These are phyloP conservation scores for Blastobotrys parvus DNA, from an alignment of 805 yeast species.

Conservation along the genomic window DNA sequence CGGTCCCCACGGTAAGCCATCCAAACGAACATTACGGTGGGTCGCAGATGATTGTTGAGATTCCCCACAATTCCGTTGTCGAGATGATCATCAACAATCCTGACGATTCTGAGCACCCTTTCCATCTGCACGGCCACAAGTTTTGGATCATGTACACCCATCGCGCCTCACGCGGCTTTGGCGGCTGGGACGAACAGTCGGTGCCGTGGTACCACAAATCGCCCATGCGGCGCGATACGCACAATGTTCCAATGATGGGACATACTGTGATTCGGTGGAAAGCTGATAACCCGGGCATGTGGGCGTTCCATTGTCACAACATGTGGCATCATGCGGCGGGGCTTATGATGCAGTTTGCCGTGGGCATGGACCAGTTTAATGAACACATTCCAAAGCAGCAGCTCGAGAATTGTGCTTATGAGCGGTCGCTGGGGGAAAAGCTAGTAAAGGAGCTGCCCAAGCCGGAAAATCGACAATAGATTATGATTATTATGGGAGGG, in stretches of 20 bases:
- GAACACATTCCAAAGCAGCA: constrained; percentile 20
- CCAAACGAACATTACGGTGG: constrained; percentile 39
- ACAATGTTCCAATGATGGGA: constrained; percentile 34
- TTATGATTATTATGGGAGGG: neutral
- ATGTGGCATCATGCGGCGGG: constrained; percentile 95
- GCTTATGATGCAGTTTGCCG: constrained; percentile 32
- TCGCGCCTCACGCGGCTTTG: constrained; percentile 42
- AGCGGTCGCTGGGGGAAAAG: neutral
- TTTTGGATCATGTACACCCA: constrained; percentile 66
- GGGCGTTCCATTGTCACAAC: constrained; percentile 93
- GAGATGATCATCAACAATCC: constrained; percentile 72
- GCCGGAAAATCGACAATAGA: neutral
- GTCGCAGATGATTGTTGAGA: constrained; percentile 48
- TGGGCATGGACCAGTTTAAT: constrained; percentile 23
- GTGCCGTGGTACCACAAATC: constrained; percentile 34
- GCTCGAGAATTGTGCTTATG: constrained; percentile 33
- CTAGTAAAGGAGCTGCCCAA: neutral
- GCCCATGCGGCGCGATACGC: constrained; percentile 67
- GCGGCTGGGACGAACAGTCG: constrained; percentile 31
- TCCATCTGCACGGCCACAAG: constrained; percentile 85
- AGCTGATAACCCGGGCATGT: constrained; percentile 86
- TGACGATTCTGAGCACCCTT: constrained; percentile 89
- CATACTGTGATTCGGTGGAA: constrained; percentile 45
- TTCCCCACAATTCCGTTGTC: constrained; percentile 51
- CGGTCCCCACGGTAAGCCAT: constrained; percentile 42